phyloP scores from a whole-genome alignment of 2,329 filamentous ascomycete genomes.

The Raffaelea albimanens region DNA sequence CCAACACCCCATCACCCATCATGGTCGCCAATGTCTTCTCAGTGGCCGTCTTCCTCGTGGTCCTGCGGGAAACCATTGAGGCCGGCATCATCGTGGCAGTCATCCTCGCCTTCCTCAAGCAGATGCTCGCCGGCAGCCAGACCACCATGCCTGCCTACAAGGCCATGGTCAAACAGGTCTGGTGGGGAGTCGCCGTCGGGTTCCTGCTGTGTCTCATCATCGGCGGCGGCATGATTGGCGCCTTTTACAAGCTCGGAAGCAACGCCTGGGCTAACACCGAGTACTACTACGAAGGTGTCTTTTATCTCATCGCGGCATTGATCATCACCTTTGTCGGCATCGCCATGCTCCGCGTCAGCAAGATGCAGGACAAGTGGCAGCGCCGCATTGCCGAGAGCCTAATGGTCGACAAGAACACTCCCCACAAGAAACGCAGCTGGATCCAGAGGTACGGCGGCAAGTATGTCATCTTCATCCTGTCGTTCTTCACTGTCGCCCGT shows the following conservation, averaged over 20 bases:
- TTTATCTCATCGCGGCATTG: slow-evolving; percentile 62
- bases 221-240: slow-evolving; percentile 56
- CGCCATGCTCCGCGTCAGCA: slow-evolving; percentile 70
- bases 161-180: slow-evolving; percentile 59
- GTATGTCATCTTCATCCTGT: slow-evolving; percentile 78
- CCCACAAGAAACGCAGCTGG: slow-evolving; percentile 19
- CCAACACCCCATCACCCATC: neutral
- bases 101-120: slow-evolving; percentile 74
- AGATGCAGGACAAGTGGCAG: slow-evolving; percentile 82
- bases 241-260: slow-evolving; percentile 58
- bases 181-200: slow-evolving; percentile 52
- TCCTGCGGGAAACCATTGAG: slow-evolving; percentile 76
- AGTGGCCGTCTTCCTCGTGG: slow-evolving; percentile 65
- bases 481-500: slow-evolving; percentile 78
- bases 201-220: slow-evolving; percentile 52
- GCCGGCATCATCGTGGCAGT: slow-evolving; percentile 77
- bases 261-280: slow-evolving; percentile 61
- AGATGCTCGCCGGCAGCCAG: slow-evolving; percentile 54
- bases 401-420: slow-evolving; percentile 24
- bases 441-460: slow-evolving; percentile 52
- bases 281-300: slow-evolving; percentile 72
- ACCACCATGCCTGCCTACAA: slow-evolving; percentile 44
- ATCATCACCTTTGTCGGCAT: slow-evolving; percentile 78
- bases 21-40: slow-evolving; percentile 11
- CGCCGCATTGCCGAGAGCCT: slow-evolving; percentile 67